Evolutionary conservation across 768 basidiomycete species (phyloP).

Genomic region (Postia placenta): DNA sequence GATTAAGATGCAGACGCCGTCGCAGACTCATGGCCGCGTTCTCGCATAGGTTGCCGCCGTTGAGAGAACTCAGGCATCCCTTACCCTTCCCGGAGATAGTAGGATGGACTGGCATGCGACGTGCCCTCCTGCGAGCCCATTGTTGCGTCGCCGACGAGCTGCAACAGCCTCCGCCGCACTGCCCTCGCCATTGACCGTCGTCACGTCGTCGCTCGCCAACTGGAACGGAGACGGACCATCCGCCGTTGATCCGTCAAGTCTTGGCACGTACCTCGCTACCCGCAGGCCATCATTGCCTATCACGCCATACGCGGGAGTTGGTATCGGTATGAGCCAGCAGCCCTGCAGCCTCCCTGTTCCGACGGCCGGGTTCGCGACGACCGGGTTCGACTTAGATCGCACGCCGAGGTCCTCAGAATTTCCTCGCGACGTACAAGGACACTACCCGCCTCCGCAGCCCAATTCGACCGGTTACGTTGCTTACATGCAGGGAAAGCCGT

Average conservation of each 20-base stretch:
- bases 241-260: neutral
- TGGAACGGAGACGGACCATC: constrained; percentile 27
- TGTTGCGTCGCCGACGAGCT: constrained; percentile 20
- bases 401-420: constrained; percentile 8
- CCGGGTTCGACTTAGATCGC: constrained; percentile 18
- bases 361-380: neutral
- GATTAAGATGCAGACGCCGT: too few species aligned
- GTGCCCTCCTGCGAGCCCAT: constrained; percentile 6
- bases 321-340: neutral
- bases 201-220: constrained; percentile 32
- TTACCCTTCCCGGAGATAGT: too few species aligned
- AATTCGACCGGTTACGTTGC: constrained; percentile 10
- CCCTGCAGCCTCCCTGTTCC: neutral
- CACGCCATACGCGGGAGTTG: neutral
- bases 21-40: too few species aligned
- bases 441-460: neutral
- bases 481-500: neutral
- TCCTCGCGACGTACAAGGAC: neutral
- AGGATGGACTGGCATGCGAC: too few species aligned
- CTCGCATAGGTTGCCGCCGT: too few species aligned
- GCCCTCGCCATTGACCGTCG: constrained; percentile 25
- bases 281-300: neutral
- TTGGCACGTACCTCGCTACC: neutral
- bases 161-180: constrained; percentile 17
- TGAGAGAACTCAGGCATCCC: too few species aligned